Conservation (phyloP, 192 early-diverging fungal species). For the Entomortierella beljakovae region DNA sequence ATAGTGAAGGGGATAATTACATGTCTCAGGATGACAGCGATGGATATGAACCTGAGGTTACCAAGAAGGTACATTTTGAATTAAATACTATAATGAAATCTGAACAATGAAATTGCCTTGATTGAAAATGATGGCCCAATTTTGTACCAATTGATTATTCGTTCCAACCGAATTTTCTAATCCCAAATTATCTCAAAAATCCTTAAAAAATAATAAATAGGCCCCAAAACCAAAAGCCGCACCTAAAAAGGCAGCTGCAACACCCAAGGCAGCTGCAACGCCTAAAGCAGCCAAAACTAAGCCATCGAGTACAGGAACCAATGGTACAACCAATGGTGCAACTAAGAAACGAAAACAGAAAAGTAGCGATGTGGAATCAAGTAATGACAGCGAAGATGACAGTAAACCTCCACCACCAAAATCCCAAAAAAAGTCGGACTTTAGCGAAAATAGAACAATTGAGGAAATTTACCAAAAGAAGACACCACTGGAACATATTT, state of each 20-base stretch:
- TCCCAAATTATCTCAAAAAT: not conserved
- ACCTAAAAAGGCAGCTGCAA: slow-evolving; percentile 10
- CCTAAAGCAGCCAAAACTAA: slow-evolving; percentile 23
- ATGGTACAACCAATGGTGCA: slow-evolving; percentile 3
- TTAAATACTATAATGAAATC: not conserved
- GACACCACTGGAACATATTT: slow-evolving; percentile 94
- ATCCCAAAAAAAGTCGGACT: slow-evolving; percentile 36
- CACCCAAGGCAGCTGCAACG: slow-evolving; percentile 10
- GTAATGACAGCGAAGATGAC: slow-evolving; percentile 11
- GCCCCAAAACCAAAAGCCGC: slow-evolving; percentile 11
- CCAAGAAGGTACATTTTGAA: slow-evolving; percentile 41
- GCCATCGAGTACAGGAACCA: not conserved
- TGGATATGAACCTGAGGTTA: slow-evolving; percentile 35
- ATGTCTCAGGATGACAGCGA: slow-evolving; percentile 53
- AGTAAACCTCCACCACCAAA: slow-evolving; percentile 34
- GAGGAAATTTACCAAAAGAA: slow-evolving; percentile 97
- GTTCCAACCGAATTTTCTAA: no score
- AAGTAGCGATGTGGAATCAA: slow-evolving; percentile 8
- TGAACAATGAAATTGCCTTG: not conserved
- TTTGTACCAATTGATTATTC: no score
- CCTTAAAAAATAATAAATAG: not conserved
- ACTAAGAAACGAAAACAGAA: slow-evolving; percentile 45
- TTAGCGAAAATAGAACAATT: slow-evolving; percentile 60
- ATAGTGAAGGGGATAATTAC: slow-evolving; percentile 38
- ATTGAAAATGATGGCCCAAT: not conserved